Evolutionary conservation across 2,329 filamentous ascomycete species (phyloP), one percentile per base, ranked within the genome.

Genomic region (Paraphaeosphaeria minitans): DNA sequence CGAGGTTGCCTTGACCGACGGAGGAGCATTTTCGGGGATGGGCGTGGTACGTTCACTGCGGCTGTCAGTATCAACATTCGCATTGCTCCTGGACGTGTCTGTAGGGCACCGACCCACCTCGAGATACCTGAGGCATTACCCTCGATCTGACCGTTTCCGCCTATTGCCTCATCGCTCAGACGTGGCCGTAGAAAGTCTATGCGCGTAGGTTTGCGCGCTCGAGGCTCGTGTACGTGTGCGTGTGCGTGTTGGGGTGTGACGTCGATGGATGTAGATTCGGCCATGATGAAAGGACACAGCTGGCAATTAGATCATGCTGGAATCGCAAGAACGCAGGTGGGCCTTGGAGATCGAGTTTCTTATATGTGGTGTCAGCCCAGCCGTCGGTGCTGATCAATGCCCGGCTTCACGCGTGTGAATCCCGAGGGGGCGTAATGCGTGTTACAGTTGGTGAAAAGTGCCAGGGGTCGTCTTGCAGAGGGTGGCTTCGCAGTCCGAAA

Each of bases 21-120:
- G 94, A n/a, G 92, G 95, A 12, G 95, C 95, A 84, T 98, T 93
- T 68, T 89, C 85, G 55, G 94, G 88, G 49, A 97, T 79, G 45
- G 93, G 93, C 4, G 93, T 97, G 14, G 92, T 93, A 58, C 86
- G 86, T 59, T 92, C 92, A 78, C 92, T 96, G 54, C 16, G n/a
- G 12, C 29, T 31, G 61, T 75, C 53, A 75, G 67, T 59, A 33
- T 6, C 1, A 19, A 21, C 21, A 27, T 42, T 9, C 16, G n/a
- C 19, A 27, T 16, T 22, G 19, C 22, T 39, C 27, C 24, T 84
- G 53, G 75, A 29, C 91, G 91, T 16, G n/a, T 8, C 92, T 96
- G 22, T 91, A 92, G 56, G 85, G 84, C 76, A 89, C 7, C 5
- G 8, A 48, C 53, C n/a, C 58, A 75, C 76, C 75, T 78, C 33